Base-by-base conservation (phyloP, 495 filamentous ascomycete species). In the Sabuloglossum arenarium region DNA sequence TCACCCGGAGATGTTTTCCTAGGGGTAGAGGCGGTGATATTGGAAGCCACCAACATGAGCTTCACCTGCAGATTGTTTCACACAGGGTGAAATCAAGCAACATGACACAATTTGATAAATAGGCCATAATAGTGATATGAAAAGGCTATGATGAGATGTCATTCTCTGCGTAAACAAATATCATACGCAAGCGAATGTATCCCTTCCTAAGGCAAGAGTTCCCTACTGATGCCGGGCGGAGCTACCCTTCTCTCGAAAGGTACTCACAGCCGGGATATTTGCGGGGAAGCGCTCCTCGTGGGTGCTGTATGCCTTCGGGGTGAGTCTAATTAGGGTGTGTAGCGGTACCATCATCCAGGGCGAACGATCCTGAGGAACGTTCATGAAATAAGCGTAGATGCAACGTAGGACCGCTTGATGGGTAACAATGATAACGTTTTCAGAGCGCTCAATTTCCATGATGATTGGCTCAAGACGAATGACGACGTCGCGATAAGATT, bases 351-450 rank as follows among this genome's bases (percentile, higher is more conserved):
- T 87, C 81, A 97, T 93, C 91, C 91, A 98, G n/a, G 91, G 91
- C 55, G 82, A 87, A 65, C 82, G 74, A 62, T 91, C 86, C 68
- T 96, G 90, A 23, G 85, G 81, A 47, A 89, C 82, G 61, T 96
- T 93, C 84, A 96, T 94, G 68, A 96, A 98, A 66, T 98, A 98
- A 8, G 91, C 84, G 64, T 97, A 97, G 60, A 98, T 96, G 70
- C 91, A 98, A 54, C 91, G 79, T 56, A 98, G 73, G 24, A 98
- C 89, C 3, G 91, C 91, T 67, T 98, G 91, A 67, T 98, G 91
- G 6, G 91, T 96, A 49, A 98, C 88, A 63, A 98, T 95, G 56
- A 98, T 82, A 59, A 98, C 94, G 63, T 98, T 90, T 66, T 96
- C 91, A 61, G 80, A 84, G 56, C 91, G 79, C 68, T 98, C 91